A percentile compares a stretch with the other conserved stretches of the same genome.
Evolutionary conservation across 2,329 filamentous ascomycete genomes (phyloP).

Genomic region (Aspergillus brunneoviolaceus): DNA sequence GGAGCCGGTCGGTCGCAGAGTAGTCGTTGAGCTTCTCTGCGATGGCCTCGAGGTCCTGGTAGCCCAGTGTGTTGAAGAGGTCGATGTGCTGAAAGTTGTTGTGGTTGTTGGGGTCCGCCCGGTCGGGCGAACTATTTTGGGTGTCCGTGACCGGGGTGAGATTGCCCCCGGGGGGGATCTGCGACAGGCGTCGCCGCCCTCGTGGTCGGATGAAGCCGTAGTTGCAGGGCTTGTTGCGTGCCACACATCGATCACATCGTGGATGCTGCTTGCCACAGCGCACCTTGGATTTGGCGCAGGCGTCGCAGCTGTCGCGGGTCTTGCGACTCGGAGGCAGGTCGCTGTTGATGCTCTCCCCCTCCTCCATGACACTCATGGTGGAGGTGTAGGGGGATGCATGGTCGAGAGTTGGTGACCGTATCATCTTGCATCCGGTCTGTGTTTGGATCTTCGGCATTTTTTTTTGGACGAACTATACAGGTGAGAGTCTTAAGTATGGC

Average conservation of each 20-base stretch:
- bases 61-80: neutral
- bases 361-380: neutral
- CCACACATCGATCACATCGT: neutral
- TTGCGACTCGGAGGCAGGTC: neutral
- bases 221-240: neutral
- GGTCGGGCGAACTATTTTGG: neutral
- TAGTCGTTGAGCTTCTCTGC: neutral
- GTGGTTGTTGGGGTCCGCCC: neutral
- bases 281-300: constrained; percentile 1
- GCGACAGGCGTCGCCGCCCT: neutral
- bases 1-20: neutral
- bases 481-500: neutral
- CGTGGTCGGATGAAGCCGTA: neutral
- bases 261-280: constrained; percentile 1
- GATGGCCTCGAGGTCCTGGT: neutral
- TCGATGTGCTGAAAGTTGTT: neutral
- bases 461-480: neutral
- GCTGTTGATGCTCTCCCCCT: neutral
- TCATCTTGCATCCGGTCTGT: neutral
- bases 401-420: neutral
- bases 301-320: constrained; percentile 1
- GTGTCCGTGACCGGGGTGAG: neutral
- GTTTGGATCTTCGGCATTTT: neutral
- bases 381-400: neutral
- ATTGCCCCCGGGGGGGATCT: neutral